Evolutionary conservation across 805 yeast species (phyloP), one percentile per base, ranked within the genome.

Genomic region (Schwanniomyces occidentalis): DNA sequence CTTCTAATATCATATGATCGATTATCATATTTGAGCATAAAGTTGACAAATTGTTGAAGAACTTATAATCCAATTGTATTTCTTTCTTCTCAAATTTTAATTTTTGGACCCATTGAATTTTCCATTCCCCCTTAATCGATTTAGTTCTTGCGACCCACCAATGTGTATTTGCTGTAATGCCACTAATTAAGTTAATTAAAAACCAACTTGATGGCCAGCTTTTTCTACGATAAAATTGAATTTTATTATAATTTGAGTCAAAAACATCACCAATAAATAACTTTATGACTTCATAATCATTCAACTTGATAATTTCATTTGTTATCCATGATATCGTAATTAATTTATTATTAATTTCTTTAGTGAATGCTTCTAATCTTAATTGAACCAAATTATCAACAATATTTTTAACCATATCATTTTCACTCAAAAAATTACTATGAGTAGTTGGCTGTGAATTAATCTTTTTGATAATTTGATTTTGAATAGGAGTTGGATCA

Each of bases 281-380:
- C 35, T 70, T 69, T 7, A 30, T 31, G 14, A 70, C 51, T 50
- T 81, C 89, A 15, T 63, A 65, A 3, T 69, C 65, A 2, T 69
- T 61, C 18, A 85, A 48, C 20, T 60, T 66, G 30, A 84, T 68
- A 25, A 76, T 69, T 25, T 74, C 76, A 44, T 76, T 76, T n/a
- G 68, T 63, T 5, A 76, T 69, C 93, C 93, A 85, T 18, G 82
- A 85, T 0, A 81, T 74, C 0, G 86, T 82, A 23, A 69, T 64
- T 35, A 86, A 71, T 41, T 80, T 69, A 6, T 76, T 71, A 8
- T 75, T 60, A 18, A 81, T 62, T 38, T 80, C 83, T 27, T 67
- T 62, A 37, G 66, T 64, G 35, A 71, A 68, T 3, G 73, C 67
- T 22, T 75, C 72, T 19, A 77, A 54, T 29, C 80, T 65, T 30